Evolutionary conservation across 129 eudicot species (phyloP).

Genomic region (Arctium lappa): DNA sequence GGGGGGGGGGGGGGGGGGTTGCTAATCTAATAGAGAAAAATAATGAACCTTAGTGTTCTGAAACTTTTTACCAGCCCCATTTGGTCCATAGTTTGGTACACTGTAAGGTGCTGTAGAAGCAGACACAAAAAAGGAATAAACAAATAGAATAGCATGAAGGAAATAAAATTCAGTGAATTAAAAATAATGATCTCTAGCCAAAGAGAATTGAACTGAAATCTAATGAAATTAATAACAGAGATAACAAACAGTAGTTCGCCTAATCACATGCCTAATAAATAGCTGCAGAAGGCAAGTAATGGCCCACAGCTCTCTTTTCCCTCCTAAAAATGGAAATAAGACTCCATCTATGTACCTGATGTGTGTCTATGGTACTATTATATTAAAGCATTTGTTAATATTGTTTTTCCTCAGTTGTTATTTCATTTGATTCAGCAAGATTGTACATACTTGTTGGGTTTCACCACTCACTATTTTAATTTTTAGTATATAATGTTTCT

Average conservation of each 20-base stretch:
- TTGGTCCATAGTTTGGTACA: slow-evolving; percentile 54
- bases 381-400: background rate
- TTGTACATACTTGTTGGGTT: background rate
- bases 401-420: background rate
- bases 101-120: slow-evolving; percentile 45
- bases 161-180: background rate
- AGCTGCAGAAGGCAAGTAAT: background rate
- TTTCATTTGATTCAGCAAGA: background rate
- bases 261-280: background rate
- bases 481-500: background rate
- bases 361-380: background rate
- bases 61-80: slow-evolving; percentile 61
- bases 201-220: background rate
- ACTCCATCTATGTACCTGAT: background rate
- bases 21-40: background rate
- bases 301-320: background rate
- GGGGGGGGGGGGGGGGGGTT: background rate
- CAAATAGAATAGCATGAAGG: slow-evolving; percentile 9
- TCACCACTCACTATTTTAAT: background rate
- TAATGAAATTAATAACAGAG: background rate
- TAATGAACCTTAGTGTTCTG: slow-evolving; percentile 40
- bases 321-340: background rate
- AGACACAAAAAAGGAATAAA: slow-evolving; percentile 7
- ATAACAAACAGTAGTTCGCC: background rate
- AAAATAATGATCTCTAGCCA: background rate